phyloP scores from a whole-genome alignment of 768 basidiomycete genomes.

The Tylopilus balloui region DNA sequence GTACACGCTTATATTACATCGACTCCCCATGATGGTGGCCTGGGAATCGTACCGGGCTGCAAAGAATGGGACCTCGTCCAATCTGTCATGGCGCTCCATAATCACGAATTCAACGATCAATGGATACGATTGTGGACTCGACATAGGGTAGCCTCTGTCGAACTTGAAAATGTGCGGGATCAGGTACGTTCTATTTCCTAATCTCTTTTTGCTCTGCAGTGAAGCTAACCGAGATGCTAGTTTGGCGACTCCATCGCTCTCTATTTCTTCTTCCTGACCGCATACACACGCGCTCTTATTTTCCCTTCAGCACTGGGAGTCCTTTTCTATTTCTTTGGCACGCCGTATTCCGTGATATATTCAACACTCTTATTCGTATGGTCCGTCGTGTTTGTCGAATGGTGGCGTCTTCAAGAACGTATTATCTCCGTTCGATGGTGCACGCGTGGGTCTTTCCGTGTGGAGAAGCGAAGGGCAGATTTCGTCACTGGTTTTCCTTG shows the following conservation, averaged over 20 bases:
- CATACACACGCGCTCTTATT: slow-evolving; percentile 76
- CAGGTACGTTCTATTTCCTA: slow-evolving; percentile 47
- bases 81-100: slow-evolving; percentile 79
- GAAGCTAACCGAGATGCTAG: slow-evolving; percentile 25
- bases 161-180: slow-evolving; percentile 66
- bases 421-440: slow-evolving; percentile 81
- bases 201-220: background rate
- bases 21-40: slow-evolving; percentile 69
- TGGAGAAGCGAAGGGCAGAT: slow-evolving; percentile 67
- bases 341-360: slow-evolving; percentile 73
- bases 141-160: slow-evolving; percentile 55
- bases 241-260: slow-evolving; percentile 82
- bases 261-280: slow-evolving; percentile 85
- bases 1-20: slow-evolving; percentile 70
- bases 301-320: slow-evolving; percentile 72
- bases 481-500: slow-evolving; percentile 55
- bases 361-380: slow-evolving; percentile 76
- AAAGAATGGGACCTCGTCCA: slow-evolving; percentile 78
- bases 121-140: slow-evolving; percentile 79
- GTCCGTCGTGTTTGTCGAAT: slow-evolving; percentile 84
- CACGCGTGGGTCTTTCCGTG: slow-evolving; percentile 69
- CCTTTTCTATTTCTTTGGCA: slow-evolving; percentile 63
- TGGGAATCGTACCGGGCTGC: slow-evolving; percentile 72
- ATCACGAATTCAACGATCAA: slow-evolving; percentile 69
- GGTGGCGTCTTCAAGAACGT: slow-evolving; percentile 86